Evolutionary conservation across 177 flowering plant genomes (phyloP), one percentile per base, ranked within the genome.

Genomic region (Vitis hybrid): DNA sequence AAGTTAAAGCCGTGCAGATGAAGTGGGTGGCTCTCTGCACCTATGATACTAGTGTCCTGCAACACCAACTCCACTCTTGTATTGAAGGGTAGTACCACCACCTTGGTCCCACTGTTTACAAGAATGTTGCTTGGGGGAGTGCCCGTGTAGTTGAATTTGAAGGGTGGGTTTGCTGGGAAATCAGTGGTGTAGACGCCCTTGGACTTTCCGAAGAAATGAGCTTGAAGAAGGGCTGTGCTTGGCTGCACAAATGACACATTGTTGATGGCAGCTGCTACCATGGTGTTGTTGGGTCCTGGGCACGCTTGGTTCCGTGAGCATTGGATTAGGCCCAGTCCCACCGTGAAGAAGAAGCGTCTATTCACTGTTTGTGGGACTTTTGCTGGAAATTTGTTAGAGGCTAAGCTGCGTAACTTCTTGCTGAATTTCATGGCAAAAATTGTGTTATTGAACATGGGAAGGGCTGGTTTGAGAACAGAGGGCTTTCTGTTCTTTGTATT

Each of bases 1-100:
- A 83, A 79, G 17, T 83, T 83, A 58, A 75, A 83, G 1, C 87
- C 87, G 62, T 84, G 87, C n/a, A 84, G 70, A 54, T 85, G 88
- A 18, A 85, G 77, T n/a, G 88, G 88, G 65, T 85, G 88, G 65
- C 81, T 82, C 73, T 85, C 88, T 5, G 76, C 79, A 2, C 79
- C 81, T 4, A 81, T 68, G 12, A 85, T 78, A 62, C 83, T 85
- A 0, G 88, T 83, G 72, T 76, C 86, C 68, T 85, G 88, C 86
- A 85, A 34, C 30, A 83, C 81, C 56, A 85, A 13, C 82, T 83
- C 86, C 64, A 85, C 88, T 7, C 67, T 74, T 0, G 85, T 74
- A 64, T 82, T 81, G 34, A 76, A 83, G 0, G 82, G 79, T 6
- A 85, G 70, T 11, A 70, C 78, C 68, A 78, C 81, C 18, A 80